Evolutionary conservation across 495 filamentous ascomycete species (phyloP).

Genomic region (Hamigera avellanea): DNA sequence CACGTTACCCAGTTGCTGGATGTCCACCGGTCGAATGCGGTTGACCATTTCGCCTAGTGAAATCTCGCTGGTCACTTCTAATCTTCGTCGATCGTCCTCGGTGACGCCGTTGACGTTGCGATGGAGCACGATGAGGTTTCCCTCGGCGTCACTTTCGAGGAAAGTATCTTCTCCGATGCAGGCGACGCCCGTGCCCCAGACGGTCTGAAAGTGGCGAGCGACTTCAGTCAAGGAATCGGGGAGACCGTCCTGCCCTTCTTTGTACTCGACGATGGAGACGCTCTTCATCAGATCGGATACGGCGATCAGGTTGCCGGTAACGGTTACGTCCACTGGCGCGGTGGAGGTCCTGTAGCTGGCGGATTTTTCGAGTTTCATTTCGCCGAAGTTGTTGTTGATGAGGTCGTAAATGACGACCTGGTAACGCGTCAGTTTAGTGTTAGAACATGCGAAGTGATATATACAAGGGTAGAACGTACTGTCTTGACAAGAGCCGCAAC

Average conservation of each 20-base stretch:
- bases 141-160: constrained; percentile 72
- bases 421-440: constrained; percentile 4
- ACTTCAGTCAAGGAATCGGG: constrained; percentile 52
- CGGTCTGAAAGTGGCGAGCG: constrained; percentile 66
- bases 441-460: neutral
- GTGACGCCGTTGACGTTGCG: constrained; percentile 62
- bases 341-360: constrained; percentile 73
- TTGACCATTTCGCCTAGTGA: constrained; percentile 89
- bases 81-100: constrained; percentile 54
- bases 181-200: constrained; percentile 70
- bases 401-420: constrained; percentile 51
- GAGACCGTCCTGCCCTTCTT: constrained; percentile 29
- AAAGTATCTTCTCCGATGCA: constrained; percentile 61
- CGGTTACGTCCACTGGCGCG: constrained; percentile 71
- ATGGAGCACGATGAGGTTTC: constrained; percentile 71
- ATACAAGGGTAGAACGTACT: constrained; percentile 30
- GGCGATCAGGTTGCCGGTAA: constrained; percentile 58
- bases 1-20: constrained; percentile 47
- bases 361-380: constrained; percentile 45
- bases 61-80: constrained; percentile 69
- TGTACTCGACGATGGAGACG: constrained; percentile 61
- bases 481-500: constrained; percentile 81
- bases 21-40: constrained; percentile 51
- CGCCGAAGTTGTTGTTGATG: constrained; percentile 29
- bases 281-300: constrained; percentile 95